phyloP scores from a whole-genome alignment of 805 yeast genomes.

The Scheffersomyces lignosus region DNA sequence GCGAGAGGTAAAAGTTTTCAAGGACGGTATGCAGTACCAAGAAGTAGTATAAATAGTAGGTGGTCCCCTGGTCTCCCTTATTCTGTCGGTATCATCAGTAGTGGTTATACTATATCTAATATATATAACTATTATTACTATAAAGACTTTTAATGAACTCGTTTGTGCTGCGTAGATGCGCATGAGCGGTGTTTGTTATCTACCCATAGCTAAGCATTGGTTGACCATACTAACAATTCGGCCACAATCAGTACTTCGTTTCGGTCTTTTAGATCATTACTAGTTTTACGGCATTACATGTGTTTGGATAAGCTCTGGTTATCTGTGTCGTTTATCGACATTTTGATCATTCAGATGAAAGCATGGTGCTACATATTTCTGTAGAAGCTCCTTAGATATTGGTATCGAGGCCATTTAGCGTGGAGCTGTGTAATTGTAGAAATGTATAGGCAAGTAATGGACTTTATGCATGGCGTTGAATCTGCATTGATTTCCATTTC shows the following conservation, averaged over 20 bases:
- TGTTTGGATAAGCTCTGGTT: constrained; percentile 36
- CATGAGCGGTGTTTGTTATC: constrained; percentile 6
- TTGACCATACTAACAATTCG: constrained; percentile 73
- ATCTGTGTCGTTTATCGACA: constrained; percentile 13
- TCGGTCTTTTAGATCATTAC: constrained; percentile 66
- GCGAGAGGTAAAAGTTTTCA: neutral
- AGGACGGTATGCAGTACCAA: constrained; percentile 5
- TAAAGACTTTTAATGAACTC: constrained; percentile 47
- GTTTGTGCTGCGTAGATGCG: constrained; percentile 27
- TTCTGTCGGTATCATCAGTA: constrained; percentile 60
- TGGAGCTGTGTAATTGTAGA: no score
- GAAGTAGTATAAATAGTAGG: constrained; percentile 26
- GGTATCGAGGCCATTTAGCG: no score
- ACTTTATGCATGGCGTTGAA: no score
- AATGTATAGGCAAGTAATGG: no score
- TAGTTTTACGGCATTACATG: constrained; percentile 29
- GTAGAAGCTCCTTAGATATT: no score
- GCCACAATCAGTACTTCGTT: constrained; percentile 75
- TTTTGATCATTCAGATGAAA: constrained; percentile 42
- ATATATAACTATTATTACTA: constrained; percentile 54
- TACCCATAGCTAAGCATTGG: constrained; percentile 59
- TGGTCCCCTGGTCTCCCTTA: constrained; percentile 30
- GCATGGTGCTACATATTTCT: constrained; percentile 59
- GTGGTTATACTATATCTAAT: constrained; percentile 77
- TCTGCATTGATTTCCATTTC: no score